phyloP scores from a whole-genome alignment of 768 basidiomycete genomes.

The Holtermanniella nyarrowii region DNA sequence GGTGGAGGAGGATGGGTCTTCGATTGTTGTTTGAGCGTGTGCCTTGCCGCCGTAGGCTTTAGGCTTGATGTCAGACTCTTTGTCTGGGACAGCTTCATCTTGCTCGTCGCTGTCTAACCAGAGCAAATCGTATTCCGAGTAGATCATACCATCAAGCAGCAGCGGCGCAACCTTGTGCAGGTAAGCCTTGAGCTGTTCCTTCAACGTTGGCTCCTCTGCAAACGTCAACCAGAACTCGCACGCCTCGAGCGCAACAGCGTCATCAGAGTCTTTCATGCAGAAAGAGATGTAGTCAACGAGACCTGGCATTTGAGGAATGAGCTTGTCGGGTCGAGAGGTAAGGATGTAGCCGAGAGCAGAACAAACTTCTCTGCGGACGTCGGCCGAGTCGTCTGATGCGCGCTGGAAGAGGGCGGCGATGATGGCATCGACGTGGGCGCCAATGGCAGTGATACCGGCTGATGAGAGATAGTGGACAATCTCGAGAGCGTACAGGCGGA shows the following conservation, averaged over 20 bases:
- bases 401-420: slow-evolving; percentile 88
- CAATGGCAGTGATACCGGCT: slow-evolving; percentile 73
- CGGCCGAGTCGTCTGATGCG: slow-evolving; percentile 86
- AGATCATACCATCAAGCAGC: slow-evolving; percentile 93
- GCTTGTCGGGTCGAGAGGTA: slow-evolving; percentile 84
- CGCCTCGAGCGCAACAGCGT: slow-evolving; percentile 87
- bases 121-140: slow-evolving; percentile 88
- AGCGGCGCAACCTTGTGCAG: slow-evolving; percentile 87
- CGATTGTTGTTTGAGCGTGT: slow-evolving; percentile 65
- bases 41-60: slow-evolving; percentile 77
- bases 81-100: slow-evolving; percentile 73
- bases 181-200: slow-evolving; percentile 70
- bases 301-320: slow-evolving; percentile 88
- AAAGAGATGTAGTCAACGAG: slow-evolving; percentile 99
- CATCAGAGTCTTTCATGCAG: slow-evolving; percentile 94
- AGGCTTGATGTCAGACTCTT: slow-evolving; percentile 91
- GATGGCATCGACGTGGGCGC: slow-evolving; percentile 83
- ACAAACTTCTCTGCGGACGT: slow-evolving; percentile 89
- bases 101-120: slow-evolving; percentile 91
- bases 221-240: slow-evolving; percentile 99
- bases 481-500: slow-evolving; percentile 87
- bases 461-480: slow-evolving; percentile 89
- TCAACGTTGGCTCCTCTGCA: slow-evolving; percentile 84
- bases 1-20: slow-evolving; percentile 43
- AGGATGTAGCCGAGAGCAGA: slow-evolving; percentile 88